Evolutionary conservation across 441 rosid species (phyloP).

Genomic region (Kokia cookei): DNA sequence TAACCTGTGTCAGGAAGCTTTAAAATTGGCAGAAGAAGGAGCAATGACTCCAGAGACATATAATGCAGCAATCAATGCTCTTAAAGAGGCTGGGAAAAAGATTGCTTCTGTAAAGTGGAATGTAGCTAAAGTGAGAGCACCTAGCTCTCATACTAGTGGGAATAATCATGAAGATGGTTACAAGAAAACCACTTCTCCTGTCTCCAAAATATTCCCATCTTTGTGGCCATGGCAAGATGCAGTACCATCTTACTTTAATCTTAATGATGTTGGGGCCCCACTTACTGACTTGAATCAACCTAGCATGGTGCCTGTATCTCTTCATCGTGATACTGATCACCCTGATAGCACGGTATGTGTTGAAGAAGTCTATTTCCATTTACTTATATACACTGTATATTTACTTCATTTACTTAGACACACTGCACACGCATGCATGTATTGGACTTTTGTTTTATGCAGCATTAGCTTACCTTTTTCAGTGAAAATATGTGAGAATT

Average conservation of each 20-base stretch:
- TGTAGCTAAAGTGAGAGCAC: constrained; percentile 32
- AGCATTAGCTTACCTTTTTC: background rate
- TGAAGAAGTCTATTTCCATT: background rate
- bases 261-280: constrained; percentile 43
- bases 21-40: constrained; percentile 59
- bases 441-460: background rate
- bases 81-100: constrained; percentile 44
- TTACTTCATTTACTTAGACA: constrained; percentile 3
- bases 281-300: constrained; percentile 55
- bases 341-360: constrained; percentile 39
- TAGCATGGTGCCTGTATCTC: constrained; percentile 42
- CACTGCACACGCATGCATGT: background rate
- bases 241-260: constrained; percentile 34
- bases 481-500: background rate
- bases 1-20: constrained; percentile 47
- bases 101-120: constrained; percentile 35
- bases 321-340: constrained; percentile 30
- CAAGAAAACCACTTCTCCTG: constrained; percentile 27
- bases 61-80: constrained; percentile 37
- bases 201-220: constrained; percentile 35
- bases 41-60: constrained; percentile 51
- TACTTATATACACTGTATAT: background rate
- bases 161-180: constrained; percentile 33
- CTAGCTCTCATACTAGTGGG: constrained; percentile 32
- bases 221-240: constrained; percentile 62